Conservation (phyloP, 306 rosid species). For the Lathyrus sativus region DNA sequence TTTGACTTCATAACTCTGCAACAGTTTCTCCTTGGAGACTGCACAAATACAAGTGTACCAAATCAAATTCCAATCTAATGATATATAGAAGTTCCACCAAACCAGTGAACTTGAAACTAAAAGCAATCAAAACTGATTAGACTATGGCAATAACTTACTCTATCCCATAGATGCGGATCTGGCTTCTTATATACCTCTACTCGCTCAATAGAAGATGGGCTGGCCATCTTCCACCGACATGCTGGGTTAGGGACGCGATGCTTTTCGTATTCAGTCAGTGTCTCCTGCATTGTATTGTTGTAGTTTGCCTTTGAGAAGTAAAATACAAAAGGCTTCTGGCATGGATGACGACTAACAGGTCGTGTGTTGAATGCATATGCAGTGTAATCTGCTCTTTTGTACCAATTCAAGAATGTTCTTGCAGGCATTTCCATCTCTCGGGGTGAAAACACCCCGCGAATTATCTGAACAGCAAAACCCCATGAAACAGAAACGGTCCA, state of each 20-base stretch:
- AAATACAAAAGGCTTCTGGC: conserved; percentile 90
- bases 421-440: conserved; percentile 98
- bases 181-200: conserved; percentile 76
- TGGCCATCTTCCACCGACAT: conserved; percentile 86
- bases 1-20: conserved; percentile 65
- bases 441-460: conserved; percentile 85
- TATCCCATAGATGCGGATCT: conserved; percentile 81
- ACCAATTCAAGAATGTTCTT: conserved; percentile 95
- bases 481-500: conserved; percentile 95
- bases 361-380: conserved; percentile 99
- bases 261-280: conserved; percentile 62
- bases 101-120: conserved; percentile 8
- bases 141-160: conserved; percentile 59
- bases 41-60: conserved; percentile 28
- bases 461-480: conserved; percentile 90
- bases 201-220: conserved; percentile 58
- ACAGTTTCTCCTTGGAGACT: conserved; percentile 97
- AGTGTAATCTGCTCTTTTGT: conserved; percentile 84
- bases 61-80: conserved; percentile 12
- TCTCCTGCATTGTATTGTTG: conserved; percentile 50
- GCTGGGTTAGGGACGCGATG: conserved; percentile 65
- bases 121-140: background rate
- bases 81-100: conserved; percentile 6
- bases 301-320: conserved; percentile 62
- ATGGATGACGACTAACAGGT: conserved; percentile 83